phyloP scores from a whole-genome alignment of 1,284 basidiomycete species.

The Tilletia indica region DNA sequence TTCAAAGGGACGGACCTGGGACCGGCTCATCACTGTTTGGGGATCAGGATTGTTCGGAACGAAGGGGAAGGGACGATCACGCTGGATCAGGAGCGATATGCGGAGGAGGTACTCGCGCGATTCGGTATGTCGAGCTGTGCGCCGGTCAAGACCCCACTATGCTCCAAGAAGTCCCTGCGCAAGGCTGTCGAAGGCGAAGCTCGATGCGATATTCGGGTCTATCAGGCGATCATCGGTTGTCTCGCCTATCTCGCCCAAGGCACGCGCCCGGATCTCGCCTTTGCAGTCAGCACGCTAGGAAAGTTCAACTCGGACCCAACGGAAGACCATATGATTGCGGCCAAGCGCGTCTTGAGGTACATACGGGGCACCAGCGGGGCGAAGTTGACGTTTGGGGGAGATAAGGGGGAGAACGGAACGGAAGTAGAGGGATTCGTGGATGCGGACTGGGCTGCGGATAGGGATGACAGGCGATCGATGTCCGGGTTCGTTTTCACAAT shows the following conservation, averaged over 20 bases:
- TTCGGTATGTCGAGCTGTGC: background rate
- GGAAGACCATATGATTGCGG: background rate
- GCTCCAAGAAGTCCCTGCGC: background rate
- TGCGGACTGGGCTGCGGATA: constrained; percentile 24
- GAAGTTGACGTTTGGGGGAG: constrained; percentile 7
- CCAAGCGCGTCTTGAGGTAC: constrained; percentile 10
- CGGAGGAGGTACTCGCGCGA: background rate
- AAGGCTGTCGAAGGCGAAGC: background rate
- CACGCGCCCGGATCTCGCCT: constrained; percentile 11
- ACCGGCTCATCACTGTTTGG: constrained; percentile 4
- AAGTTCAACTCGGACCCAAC: constrained; percentile 6
- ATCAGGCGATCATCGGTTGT: background rate
- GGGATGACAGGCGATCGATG: constrained; percentile 19
- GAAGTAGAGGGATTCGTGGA: constrained; percentile 19
- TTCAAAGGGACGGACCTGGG: constrained; percentile 11
- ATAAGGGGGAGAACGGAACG: background rate
- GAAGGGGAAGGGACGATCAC: background rate
- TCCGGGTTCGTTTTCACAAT: constrained; percentile 23
- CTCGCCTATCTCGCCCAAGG: constrained; percentile 1
- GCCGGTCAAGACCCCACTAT: background rate
- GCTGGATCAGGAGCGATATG: constrained; percentile 1
- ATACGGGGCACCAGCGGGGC: background rate
- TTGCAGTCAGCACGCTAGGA: constrained; percentile 1
- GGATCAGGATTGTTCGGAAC: background rate
- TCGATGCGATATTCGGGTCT: background rate